Evolutionary conservation across 176 grass and related monocot species (phyloP), one percentile per base, ranked within the genome.

Genomic region (Bothriochloa decipiens): DNA sequence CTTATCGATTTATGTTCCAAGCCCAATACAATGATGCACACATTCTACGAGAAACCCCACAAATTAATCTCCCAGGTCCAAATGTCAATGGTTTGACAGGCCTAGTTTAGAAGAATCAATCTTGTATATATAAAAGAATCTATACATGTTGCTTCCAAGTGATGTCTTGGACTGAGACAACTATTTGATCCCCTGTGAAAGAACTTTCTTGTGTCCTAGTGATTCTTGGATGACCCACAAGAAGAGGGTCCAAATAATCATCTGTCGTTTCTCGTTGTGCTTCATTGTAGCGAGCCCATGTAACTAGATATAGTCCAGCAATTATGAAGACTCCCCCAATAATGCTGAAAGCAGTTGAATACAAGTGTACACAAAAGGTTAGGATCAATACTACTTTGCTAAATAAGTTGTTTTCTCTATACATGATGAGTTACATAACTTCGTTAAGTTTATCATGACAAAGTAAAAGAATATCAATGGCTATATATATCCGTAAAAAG

Each of bases 231-330:
- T 84, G 73, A 22, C 87, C 60, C 33, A 57, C 45, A 6, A 96
- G 89, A 69, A 94, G 81, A 66, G 89, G 83, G 4, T 67, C 79
- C 7, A 90, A 79, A 67, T 82, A 89, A 49, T 68, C 71, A 68
- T 78, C n/a, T 0, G 33, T 37, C 23, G 17, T 41, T 2, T 63
- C 33, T 72, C 53, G 65, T 20, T 86, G 73, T 0, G 86, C 75
- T 52, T 93, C 91, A 60, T 87, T 94, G 65, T 86, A 86, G 16
- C 89, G 93, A 69, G 86, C 85, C 96, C 96, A 99, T 1, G 91
- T 99, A 72, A 99, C 93, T 23, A 96, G 65, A 77, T 99, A 96
- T 68, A 96, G 81, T 10, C 96, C 96, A 74, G 72, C 86, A 83
- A 98, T 75, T 77, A 99, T 94, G 41, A 94, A 82, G 46, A 86